Conservation (phyloP, 805 yeast genomes). For the Wickerhamiella lipophila region DNA sequence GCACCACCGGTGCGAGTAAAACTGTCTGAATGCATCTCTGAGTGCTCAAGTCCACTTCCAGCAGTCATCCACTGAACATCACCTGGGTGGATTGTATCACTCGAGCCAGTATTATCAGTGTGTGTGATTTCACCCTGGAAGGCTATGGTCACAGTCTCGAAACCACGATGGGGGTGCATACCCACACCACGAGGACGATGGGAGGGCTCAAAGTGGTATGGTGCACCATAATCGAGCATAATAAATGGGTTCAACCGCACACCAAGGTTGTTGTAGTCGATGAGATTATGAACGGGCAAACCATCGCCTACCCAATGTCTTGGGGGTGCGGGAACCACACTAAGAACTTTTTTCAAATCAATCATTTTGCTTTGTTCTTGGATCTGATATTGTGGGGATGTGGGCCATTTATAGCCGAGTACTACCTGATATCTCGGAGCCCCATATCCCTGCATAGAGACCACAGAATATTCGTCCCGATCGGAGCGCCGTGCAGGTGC, state of each 20-base stretch:
- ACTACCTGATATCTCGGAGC: neutral
- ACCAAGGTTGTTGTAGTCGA: slow-evolving; percentile 14
- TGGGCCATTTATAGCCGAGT: too few species aligned
- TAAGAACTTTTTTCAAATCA: slow-evolving; percentile 2
- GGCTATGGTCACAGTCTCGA: slow-evolving; percentile 59
- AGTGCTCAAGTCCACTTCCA: slow-evolving; percentile 72
- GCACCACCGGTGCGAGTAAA: slow-evolving; percentile 30
- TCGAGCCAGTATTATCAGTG: slow-evolving; percentile 73
- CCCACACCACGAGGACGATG: slow-evolving; percentile 14
- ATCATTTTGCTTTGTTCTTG: neutral
- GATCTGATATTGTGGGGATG: too few species aligned
- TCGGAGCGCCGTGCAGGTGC: neutral
- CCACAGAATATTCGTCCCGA: neutral
- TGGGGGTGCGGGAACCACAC: slow-evolving; percentile 1
- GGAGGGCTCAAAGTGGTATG: slow-evolving; percentile 12
- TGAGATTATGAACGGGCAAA: slow-evolving; percentile 12
- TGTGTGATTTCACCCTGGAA: slow-evolving; percentile 57
- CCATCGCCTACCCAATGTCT: slow-evolving; percentile 27
- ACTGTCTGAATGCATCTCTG: slow-evolving; percentile 44
- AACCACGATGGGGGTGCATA: slow-evolving; percentile 65
- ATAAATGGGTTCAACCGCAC: slow-evolving; percentile 13
- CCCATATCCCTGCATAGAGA: neutral
- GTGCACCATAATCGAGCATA: slow-evolving; percentile 16
- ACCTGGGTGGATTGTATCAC: slow-evolving; percentile 62
- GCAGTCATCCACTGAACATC: slow-evolving; percentile 91